Percentiles rank a stretch among this genome's conserved stretches.
Evolutionary conservation across 306 rosid genomes (phyloP).

Genomic region (Vicia sativa): DNA sequence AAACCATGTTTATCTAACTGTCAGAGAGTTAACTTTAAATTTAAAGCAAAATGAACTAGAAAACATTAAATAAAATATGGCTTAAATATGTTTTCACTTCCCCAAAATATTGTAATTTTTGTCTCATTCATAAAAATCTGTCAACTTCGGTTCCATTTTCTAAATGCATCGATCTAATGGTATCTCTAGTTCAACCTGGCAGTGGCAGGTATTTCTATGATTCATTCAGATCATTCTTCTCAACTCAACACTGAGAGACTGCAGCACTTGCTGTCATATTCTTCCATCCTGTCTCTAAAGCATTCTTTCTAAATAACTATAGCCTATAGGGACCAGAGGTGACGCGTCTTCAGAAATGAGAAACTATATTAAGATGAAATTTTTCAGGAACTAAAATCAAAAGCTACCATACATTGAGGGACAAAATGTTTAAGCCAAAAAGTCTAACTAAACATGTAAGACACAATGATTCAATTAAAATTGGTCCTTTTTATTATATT

Average conservation of each 20-base stretch:
- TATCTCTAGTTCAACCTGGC: background rate
- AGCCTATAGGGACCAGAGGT: too few species aligned
- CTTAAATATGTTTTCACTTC: background rate
- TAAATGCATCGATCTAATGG: background rate
- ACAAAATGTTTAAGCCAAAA: background rate
- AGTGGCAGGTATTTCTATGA: background rate
- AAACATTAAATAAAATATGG: slow-evolving; percentile 7
- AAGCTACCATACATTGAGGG: background rate
- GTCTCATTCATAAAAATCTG: background rate
- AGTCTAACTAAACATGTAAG: background rate
- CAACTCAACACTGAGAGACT: background rate
- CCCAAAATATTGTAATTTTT: background rate
- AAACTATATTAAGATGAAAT: too few species aligned
- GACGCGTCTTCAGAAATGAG: too few species aligned
- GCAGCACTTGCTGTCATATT: background rate
- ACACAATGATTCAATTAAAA: background rate
- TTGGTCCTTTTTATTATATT: too few species aligned
- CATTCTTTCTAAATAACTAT: too few species aligned
- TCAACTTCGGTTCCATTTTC: background rate
- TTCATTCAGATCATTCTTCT: background rate
- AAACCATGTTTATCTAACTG: slow-evolving; percentile 10
- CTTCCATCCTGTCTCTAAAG: background rate
- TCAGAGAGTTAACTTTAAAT: slow-evolving; percentile 2
- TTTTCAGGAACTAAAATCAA: too few species aligned
- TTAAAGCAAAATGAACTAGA: slow-evolving; percentile 9